Percentiles rank a stretch among this genome's conserved stretches.
These are phyloP conservation scores for Cucurbita ficifolia DNA, from an alignment of 306 rosid genomes.

Conservation along the genomic window DNA sequence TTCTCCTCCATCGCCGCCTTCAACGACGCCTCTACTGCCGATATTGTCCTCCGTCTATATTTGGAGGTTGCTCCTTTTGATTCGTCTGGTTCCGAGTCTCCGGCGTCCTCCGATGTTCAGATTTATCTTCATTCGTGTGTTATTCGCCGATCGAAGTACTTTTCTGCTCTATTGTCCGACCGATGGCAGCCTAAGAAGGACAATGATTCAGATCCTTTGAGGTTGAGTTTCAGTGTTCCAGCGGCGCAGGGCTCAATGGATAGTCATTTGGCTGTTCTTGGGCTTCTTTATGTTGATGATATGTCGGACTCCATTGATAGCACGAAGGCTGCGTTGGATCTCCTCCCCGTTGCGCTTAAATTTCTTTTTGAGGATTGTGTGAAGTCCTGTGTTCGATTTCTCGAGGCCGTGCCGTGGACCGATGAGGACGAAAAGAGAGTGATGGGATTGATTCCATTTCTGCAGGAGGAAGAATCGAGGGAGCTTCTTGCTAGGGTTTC, in stretches of 20 bases:
- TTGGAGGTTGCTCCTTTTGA: constrained; percentile 27
- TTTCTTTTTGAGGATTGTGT: constrained; percentile 79
- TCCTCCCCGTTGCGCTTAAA: constrained; percentile 68
- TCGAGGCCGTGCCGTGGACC: constrained; percentile 90
- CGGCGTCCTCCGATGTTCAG: constrained; percentile 25
- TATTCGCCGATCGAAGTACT: constrained; percentile 67
- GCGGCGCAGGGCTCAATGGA: constrained; percentile 31
- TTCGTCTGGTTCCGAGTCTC: constrained; percentile 9
- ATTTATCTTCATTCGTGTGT: constrained; percentile 55
- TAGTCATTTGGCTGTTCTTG: constrained; percentile 36
- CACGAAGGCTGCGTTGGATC: constrained; percentile 52
- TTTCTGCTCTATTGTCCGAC: constrained; percentile 70
- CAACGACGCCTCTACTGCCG: constrained; percentile 55
- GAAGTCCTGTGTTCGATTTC: constrained; percentile 45
- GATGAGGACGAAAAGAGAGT: constrained; percentile 73
- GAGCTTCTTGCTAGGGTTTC: constrained; percentile 75
- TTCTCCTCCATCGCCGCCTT: constrained; percentile 8
- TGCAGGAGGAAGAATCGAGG: constrained; percentile 51
- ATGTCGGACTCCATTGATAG: constrained; percentile 25
- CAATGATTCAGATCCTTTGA: constrained; percentile 11
- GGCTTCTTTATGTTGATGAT: constrained; percentile 51
- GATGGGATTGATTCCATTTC: constrained; percentile 41
- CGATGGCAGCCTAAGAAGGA: constrained; percentile 39
- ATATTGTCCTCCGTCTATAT: constrained; percentile 55
- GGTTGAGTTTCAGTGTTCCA: constrained; percentile 34